These are phyloP conservation scores for Amanita phalloides DNA, from an alignment of 768 basidiomycete species.

Conservation along the genomic window DNA sequence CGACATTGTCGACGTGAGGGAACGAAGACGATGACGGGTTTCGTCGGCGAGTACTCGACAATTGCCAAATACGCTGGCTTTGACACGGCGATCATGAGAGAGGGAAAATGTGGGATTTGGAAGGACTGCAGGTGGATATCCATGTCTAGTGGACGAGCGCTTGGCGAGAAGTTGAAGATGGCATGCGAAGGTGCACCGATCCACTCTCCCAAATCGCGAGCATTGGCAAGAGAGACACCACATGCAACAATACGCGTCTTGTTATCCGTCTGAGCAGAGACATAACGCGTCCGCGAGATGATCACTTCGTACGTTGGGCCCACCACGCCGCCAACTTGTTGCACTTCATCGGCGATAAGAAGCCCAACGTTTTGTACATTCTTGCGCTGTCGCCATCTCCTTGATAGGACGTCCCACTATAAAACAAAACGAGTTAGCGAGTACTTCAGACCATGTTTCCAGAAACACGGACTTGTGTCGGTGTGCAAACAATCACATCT, in stretches of 20 bases:
- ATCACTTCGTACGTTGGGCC: slow-evolving; percentile 96
- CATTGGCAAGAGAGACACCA: slow-evolving; percentile 91
- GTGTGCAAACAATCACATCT: slow-evolving; percentile 92
- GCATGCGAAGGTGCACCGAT: slow-evolving; percentile 90
- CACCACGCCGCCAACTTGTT: slow-evolving; percentile 88
- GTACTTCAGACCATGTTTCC: slow-evolving; percentile 1
- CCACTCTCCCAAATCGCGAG: slow-evolving; percentile 95
- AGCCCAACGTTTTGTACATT: slow-evolving; percentile 91
- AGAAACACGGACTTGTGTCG: slow-evolving; percentile 54
- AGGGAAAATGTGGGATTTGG: slow-evolving; percentile 94
- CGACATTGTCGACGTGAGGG: slow-evolving; percentile 89
- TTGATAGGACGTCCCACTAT: slow-evolving; percentile 91
- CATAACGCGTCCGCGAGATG: slow-evolving; percentile 93
- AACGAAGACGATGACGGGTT: slow-evolving; percentile 89
- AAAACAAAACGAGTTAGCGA: slow-evolving; percentile 4
- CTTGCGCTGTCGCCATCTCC: slow-evolving; percentile 94
- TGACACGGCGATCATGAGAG: slow-evolving; percentile 98
- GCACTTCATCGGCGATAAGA: slow-evolving; percentile 91
- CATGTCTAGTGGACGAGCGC: slow-evolving; percentile 94
- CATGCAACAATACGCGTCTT: slow-evolving; percentile 94
- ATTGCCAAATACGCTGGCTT: slow-evolving; percentile 95
- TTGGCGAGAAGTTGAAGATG: slow-evolving; percentile 96
- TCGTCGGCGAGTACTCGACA: slow-evolving; percentile 72
- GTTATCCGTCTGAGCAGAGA: slow-evolving; percentile 85
- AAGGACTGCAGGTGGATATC: slow-evolving; percentile 97